These are phyloP conservation scores for Pseudonitzschia pungens DNA, from an alignment of 108 stramenopile genomes.

Conservation along the genomic window DNA sequence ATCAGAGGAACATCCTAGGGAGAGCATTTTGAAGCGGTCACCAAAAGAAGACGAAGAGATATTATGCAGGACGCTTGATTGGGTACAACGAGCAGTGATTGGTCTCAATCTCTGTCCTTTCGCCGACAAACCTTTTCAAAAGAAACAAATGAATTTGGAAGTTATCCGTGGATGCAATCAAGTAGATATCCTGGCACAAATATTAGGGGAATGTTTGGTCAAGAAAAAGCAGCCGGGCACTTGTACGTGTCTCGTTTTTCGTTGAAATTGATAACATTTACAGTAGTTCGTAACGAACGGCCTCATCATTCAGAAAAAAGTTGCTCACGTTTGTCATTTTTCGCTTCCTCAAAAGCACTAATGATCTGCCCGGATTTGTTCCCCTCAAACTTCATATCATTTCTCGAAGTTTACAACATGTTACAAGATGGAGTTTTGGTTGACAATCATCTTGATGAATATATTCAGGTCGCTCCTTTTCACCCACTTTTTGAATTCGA, in stretches of 20 bases:
- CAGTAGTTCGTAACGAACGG: too few relatives aligned
- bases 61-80: slow-evolving; percentile 38
- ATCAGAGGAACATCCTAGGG: background rate
- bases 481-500: slow-evolving; percentile 77
- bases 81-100: slow-evolving; percentile 69
- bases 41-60: background rate
- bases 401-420: slow-evolving; percentile 49
- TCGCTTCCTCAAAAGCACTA: slow-evolving; percentile 19
- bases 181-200: slow-evolving; percentile 38
- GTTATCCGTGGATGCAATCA: slow-evolving; percentile 59
- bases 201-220: slow-evolving; percentile 50
- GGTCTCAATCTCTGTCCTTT: slow-evolving; percentile 82
- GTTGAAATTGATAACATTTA: background rate
- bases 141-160: slow-evolving; percentile 42
- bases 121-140: slow-evolving; percentile 55
- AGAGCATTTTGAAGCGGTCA: background rate
- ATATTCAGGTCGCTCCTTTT: slow-evolving; percentile 77
- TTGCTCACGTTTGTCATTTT: background rate
- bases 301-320: too few relatives aligned
- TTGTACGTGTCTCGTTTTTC: background rate
- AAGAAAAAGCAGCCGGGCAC: slow-evolving; percentile 49
- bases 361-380: slow-evolving; percentile 73
- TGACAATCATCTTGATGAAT: slow-evolving; percentile 52
- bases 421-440: slow-evolving; percentile 49
- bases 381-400: slow-evolving; percentile 58